Conservation (phyloP, 2,329 filamentous ascomycete genomes). For the Lasiodiplodia citricola region DNA sequence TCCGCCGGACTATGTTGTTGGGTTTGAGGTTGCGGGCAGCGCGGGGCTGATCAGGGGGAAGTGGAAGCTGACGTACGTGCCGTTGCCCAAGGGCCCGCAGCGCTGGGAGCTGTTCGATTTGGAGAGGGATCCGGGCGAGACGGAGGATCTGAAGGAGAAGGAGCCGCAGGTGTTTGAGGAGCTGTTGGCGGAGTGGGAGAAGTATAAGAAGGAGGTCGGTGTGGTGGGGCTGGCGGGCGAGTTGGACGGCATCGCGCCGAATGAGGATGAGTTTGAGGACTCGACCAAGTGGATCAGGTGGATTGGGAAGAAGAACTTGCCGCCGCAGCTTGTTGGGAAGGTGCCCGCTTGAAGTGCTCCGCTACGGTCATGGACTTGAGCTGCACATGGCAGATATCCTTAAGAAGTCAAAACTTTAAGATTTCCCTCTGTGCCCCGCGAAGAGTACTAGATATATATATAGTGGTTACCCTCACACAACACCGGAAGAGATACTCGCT, state of each 20-base stretch:
- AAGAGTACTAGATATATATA: too few species aligned
- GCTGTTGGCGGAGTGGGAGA: constrained; percentile 19
- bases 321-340: background rate
- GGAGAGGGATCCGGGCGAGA: constrained; percentile 22
- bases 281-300: constrained; percentile 20
- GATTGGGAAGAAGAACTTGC: constrained; percentile 22
- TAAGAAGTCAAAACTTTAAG: too few species aligned
- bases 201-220: constrained; percentile 28
- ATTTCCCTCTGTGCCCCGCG: too few species aligned
- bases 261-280: constrained; percentile 22
- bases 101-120: constrained; percentile 24
- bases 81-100: constrained; percentile 20
- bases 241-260: background rate
- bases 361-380: too few species aligned
- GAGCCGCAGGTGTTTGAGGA: constrained; percentile 1
- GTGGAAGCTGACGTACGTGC: constrained; percentile 25
- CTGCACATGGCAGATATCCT: too few species aligned
- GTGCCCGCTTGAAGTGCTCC: too few species aligned
- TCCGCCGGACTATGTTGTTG: constrained; percentile 6
- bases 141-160: constrained; percentile 12
- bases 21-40: constrained; percentile 19
- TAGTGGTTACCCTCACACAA: too few species aligned
- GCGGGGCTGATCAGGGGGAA: constrained; percentile 10
- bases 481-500: too few species aligned
- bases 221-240: constrained; percentile 21